phyloP scores from a whole-genome alignment of 1,284 basidiomycete species.

The Cutaneotrichosporon sp. region DNA sequence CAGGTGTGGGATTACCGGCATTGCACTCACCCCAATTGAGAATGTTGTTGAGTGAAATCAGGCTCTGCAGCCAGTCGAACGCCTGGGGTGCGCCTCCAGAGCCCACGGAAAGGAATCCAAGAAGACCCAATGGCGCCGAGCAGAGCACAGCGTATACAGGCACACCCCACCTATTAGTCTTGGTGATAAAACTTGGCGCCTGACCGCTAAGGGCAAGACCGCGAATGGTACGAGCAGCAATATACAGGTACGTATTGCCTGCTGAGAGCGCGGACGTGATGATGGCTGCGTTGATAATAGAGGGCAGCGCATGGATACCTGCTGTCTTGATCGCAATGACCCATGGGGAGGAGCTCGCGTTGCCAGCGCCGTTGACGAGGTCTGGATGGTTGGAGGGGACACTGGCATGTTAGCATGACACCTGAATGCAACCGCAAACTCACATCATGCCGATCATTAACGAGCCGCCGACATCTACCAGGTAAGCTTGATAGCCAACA shows the following conservation, averaged over 20 bases:
- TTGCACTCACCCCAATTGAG: constrained; percentile 1
- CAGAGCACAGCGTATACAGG: constrained; percentile 65
- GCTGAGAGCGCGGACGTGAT: constrained; percentile 53
- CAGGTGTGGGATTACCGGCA: neutral
- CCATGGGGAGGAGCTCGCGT: constrained; percentile 35
- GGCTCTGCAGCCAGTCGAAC: constrained; percentile 54
- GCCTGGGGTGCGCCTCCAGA: constrained; percentile 58
- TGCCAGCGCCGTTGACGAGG: neutral
- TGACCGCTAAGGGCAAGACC: constrained; percentile 59
- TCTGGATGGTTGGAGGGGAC: constrained; percentile 6
- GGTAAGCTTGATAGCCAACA: neutral
- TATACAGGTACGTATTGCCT: constrained; percentile 50
- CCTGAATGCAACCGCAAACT: constrained; percentile 56
- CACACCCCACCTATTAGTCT: constrained; percentile 62
- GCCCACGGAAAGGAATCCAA: constrained; percentile 54
- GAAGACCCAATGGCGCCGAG: constrained; percentile 56
- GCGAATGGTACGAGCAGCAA: constrained; percentile 40
- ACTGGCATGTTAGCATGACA: constrained; percentile 61
- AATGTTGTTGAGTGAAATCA: constrained; percentile 28
- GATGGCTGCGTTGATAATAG: constrained; percentile 63
- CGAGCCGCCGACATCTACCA: constrained; percentile 2
- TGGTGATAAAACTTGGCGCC: constrained; percentile 67
- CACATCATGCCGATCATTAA: constrained; percentile 8
- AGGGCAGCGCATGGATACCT: constrained; percentile 63
- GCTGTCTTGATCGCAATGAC: constrained; percentile 53